phyloP scores from a whole-genome alignment of 495 filamentous ascomycete genomes.

The Penicillium roqueforti region DNA sequence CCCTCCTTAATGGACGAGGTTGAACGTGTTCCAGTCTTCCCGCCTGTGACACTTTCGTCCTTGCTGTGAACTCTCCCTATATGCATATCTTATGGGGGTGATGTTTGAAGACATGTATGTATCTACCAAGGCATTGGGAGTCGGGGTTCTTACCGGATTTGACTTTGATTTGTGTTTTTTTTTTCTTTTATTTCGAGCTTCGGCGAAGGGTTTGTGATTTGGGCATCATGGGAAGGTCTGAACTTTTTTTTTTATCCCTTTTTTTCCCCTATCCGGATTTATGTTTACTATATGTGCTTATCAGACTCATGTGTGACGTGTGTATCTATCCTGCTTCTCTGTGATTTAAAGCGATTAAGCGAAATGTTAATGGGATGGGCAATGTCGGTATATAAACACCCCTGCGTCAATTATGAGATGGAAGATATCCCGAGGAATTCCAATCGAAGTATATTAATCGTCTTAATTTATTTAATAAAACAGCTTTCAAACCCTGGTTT shows the following conservation, averaged over 20 bases:
- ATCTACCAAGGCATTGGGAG: constrained; percentile 22
- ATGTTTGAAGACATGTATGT: constrained; percentile 9
- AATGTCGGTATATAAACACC: constrained; percentile 10
- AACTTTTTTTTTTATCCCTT: constrained; percentile 11
- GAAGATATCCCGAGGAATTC: constrained; percentile 1
- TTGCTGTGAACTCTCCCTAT: not conserved
- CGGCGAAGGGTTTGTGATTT: constrained; percentile 17
- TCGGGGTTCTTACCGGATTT: constrained; percentile 9
- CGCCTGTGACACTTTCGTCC: constrained; percentile 7
- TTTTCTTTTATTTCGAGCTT: constrained; percentile 12
- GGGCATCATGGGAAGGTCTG: constrained; percentile 17
- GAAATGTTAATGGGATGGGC: constrained; percentile 19
- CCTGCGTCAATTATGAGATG: constrained; percentile 4
- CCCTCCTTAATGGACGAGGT: constrained; percentile 19
- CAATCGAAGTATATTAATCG: not conserved
- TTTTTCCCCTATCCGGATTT: constrained; percentile 8
- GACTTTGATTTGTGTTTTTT: constrained; percentile 17
- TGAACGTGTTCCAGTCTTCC: constrained; percentile 10
- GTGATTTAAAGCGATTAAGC: constrained; percentile 23
- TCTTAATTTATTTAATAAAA: not conserved
- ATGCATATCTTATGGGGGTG: constrained; percentile 14
- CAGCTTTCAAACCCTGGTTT: not conserved
- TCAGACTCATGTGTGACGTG: constrained; percentile 31
- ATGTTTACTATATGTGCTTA: constrained; percentile 20
- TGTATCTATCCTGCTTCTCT: constrained; percentile 23